A percentile compares a stretch with the other conserved stretches of the same genome.
Evolutionary conservation across 495 filamentous ascomycete species (phyloP).

Genomic region (Aspergillus haitiensis): DNA sequence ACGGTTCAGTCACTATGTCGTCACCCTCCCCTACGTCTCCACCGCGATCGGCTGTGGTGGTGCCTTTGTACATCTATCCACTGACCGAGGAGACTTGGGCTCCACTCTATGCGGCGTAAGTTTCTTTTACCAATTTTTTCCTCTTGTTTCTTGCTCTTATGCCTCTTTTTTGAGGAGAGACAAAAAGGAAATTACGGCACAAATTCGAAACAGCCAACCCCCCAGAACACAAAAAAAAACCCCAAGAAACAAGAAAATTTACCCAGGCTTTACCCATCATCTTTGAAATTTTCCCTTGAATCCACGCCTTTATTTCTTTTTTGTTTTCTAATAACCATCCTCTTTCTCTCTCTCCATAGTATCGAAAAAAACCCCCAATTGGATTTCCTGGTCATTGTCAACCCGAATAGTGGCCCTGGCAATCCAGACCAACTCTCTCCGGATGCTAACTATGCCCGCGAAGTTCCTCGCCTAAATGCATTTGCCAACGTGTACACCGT

Average conservation of each 20-base stretch:
- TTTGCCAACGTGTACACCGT: conserved; percentile 22
- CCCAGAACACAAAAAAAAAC: too few species aligned
- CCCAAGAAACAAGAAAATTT: too few species aligned
- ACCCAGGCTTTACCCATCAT: too few species aligned
- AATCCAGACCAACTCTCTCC: conserved; percentile 8
- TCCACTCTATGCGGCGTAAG: conserved; percentile 26
- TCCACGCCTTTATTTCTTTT: background rate
- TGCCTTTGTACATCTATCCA: conserved; percentile 26
- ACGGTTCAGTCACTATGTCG: too few species aligned
- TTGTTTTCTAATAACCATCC: background rate
- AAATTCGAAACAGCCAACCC: too few species aligned
- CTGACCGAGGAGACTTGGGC: conserved; percentile 19
- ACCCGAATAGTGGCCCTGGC: conserved; percentile 25
- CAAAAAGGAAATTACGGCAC: too few species aligned
- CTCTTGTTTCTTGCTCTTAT: background rate
- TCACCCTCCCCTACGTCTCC: background rate
- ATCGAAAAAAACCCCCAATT: conserved; percentile 17
- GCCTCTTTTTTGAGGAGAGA: too few species aligned
- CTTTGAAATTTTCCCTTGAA: too few species aligned
- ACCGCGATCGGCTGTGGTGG: conserved; percentile 18
- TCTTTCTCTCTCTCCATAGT: too few species aligned
- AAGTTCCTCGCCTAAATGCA: conserved; percentile 18
- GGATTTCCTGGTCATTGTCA: conserved; percentile 24
- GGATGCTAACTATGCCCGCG: conserved; percentile 19
- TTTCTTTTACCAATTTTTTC: background rate